Base-by-base conservation (phyloP, 352 stramenopile genomes). In the Globisporangium megalacanthum region DNA sequence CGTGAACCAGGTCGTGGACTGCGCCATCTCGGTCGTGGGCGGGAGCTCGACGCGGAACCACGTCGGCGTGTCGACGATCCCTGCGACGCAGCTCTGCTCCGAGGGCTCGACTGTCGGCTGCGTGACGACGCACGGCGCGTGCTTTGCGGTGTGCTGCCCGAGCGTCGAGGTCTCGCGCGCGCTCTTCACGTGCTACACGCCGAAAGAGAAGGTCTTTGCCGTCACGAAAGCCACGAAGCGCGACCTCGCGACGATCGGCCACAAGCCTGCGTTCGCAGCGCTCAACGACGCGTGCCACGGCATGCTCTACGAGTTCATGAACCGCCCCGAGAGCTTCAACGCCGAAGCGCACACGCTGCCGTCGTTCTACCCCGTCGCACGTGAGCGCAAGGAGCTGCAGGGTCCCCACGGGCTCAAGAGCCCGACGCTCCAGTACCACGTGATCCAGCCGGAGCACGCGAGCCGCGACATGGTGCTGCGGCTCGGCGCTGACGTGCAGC, bases 111-210 rank as follows among this genome's bases (percentile, higher is more conserved):
- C 69, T 6, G 62, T 77, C 9, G 77, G 73, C 17, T 86, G 75
- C 55, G 80, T 92, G 39, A 90, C 80, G 22, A 81, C 74, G 11
- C 73, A 87, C 45, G 83, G 84, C 9, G 68, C 79, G 29, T 83
- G 80, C 58, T 87, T 92, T 58, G 84, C 83, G 0, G 75, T 94
- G 54, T 94, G 84, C 61, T 78, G 72, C 42, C 84, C 84, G 6
- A 92, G 80, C 56, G 82, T 94, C 7, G 80, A 92, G 56, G 79
- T 94, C 31, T 68, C 79, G 2, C 75, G 90, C 46, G 79, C 80
- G 35, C 76, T 86, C 52, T 94, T 94, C 65, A 91, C 79, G 49
- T 92, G 84, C 62, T 94, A 92, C 65, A 79, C 90, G 45, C 73
- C 77, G 41, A 89, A 80, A 25, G 77, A 88, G 22, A 86, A 77